Evolutionary conservation across 257 asterid species (phyloP), one percentile per base, ranked within the genome.

Genomic region (Ocimum tenuiflorum): DNA sequence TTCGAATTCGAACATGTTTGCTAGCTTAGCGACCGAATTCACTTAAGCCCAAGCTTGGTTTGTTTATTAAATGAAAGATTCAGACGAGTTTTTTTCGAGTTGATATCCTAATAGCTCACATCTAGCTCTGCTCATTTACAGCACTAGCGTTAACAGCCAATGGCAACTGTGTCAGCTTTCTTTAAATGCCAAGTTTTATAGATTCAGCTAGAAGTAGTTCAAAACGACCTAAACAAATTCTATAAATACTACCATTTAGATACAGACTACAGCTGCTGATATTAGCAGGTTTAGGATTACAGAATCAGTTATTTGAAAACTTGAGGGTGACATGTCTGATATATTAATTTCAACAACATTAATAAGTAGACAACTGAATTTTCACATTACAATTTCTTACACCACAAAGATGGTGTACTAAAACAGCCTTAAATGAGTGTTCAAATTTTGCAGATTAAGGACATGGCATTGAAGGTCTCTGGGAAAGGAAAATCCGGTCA

Each of bases 391-490:
- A n/a, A n/a, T n/a, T n/a, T n/a, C n/a, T n/a, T n/a, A n/a, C n/a
- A n/a, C n/a, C n/a, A n/a, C n/a, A n/a, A 36, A 8, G 42, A 9
- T 36, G 42, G 42, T 36, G 42, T 36, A 12, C 42, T 36, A 7
- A 4, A 3, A 39, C n/a, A 39, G 12, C 45, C n/a, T 33, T 20
- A 33, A 12, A 31, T 15, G 11, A 13, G n/a, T n/a, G 23, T 33
- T 17, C 15, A 15, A 27, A 10, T 31, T 33, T 31, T 47, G 20
- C 85, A 89, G 98, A 89, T 92, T 48, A 92, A 87, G 85, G 98
- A 89, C 72, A 88, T 91, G 76, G 96, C 91, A n/a, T 74, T 89
- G 77, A 92, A 89, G 70, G 95, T 87, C 5, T 87, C 98, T 1
- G 91, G 97, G 45, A 89, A 92, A 79, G 84, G 95, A 78, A 87